A percentile compares a stretch with the other conserved stretches of the same genome.
Conservation (phyloP, 179 eudicot genomes). For the Spinacia oleracea region DNA sequence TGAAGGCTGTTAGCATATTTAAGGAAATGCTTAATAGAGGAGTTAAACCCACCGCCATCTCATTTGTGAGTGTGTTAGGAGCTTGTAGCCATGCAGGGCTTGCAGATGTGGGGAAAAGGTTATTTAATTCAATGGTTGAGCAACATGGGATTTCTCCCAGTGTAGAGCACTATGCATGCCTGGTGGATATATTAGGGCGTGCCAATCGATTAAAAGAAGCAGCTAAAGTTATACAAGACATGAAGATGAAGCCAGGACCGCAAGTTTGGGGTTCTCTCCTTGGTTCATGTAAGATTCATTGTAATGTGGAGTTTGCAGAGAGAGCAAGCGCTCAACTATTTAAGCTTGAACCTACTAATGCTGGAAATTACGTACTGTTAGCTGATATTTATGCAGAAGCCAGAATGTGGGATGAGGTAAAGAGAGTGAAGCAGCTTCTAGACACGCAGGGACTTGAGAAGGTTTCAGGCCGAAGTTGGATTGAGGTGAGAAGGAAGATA, state of each 20-base stretch:
- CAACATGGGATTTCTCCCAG: constrained; percentile 47
- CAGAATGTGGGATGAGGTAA: constrained; percentile 64
- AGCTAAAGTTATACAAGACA: constrained; percentile 45
- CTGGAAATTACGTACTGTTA: constrained; percentile 65
- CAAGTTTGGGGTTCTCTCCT: constrained; percentile 68
- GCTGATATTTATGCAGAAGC: constrained; percentile 68
- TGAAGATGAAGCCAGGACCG: constrained; percentile 63
- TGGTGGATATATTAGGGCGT: constrained; percentile 71
- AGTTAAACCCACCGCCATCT: constrained; percentile 49
- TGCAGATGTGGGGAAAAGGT: constrained; percentile 49
- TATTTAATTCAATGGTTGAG: constrained; percentile 54
- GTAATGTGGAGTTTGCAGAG: constrained; percentile 67
- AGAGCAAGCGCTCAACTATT: constrained; percentile 53
- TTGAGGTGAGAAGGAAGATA: constrained; percentile 52
- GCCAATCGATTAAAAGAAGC: constrained; percentile 63
- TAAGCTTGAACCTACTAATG: constrained; percentile 64
- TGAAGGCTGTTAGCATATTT: constrained; percentile 59
- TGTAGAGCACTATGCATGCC: constrained; percentile 63
- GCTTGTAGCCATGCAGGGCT: constrained; percentile 79
- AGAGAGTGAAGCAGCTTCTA: constrained; percentile 47
- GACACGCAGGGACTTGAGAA: constrained; percentile 52
- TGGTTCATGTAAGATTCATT: constrained; percentile 71
- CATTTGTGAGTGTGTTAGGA: constrained; percentile 60
- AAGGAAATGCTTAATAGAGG: constrained; percentile 57
- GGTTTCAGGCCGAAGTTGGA: constrained; percentile 64